These are phyloP conservation scores for Pestalotiopsis sp. DNA, from an alignment of 2,329 filamentous ascomycete species.

Conservation along the genomic window DNA sequence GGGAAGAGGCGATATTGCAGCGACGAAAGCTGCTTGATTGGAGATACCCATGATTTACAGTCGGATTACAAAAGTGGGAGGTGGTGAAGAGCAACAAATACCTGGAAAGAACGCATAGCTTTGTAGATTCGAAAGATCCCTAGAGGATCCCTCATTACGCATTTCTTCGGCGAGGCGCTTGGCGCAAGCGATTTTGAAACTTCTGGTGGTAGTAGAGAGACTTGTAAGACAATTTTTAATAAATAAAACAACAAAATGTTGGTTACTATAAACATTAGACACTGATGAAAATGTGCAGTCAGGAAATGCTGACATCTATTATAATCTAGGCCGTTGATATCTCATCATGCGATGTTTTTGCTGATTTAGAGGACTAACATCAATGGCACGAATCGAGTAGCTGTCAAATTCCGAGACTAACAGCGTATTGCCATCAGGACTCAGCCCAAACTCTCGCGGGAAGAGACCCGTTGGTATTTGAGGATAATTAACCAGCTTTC, in stretches of 20 bases:
- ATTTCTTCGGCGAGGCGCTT: conserved; percentile 8
- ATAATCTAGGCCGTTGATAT: neutral
- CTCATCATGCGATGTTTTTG: neutral
- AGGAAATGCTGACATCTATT: neutral
- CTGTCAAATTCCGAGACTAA: conserved; percentile 7
- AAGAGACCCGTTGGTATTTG: conserved; percentile 2
- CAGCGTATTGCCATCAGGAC: conserved; percentile 7
- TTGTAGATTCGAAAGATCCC: conserved; percentile 3
- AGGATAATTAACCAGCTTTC: neutral
- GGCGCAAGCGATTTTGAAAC: conserved; percentile 5
- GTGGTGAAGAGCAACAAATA: neutral
- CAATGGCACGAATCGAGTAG: conserved; percentile 1
- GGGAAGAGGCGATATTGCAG: neutral
- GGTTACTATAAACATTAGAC: neutral
- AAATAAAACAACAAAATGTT: neutral
- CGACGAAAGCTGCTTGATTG: neutral
- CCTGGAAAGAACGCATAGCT: conserved; percentile 6
- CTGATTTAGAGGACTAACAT: conserved; percentile 1
- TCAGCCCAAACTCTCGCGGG: conserved; percentile 5
- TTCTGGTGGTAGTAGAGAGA: conserved; percentile 5
- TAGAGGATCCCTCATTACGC: neutral
- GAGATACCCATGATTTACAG: conserved; percentile 5
- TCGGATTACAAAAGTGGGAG: neutral
- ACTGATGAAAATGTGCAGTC: too few species aligned
- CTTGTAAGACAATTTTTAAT: neutral